phyloP scores from a whole-genome alignment of 345 rosid genomes.

The Pelargonium nanum region DNA sequence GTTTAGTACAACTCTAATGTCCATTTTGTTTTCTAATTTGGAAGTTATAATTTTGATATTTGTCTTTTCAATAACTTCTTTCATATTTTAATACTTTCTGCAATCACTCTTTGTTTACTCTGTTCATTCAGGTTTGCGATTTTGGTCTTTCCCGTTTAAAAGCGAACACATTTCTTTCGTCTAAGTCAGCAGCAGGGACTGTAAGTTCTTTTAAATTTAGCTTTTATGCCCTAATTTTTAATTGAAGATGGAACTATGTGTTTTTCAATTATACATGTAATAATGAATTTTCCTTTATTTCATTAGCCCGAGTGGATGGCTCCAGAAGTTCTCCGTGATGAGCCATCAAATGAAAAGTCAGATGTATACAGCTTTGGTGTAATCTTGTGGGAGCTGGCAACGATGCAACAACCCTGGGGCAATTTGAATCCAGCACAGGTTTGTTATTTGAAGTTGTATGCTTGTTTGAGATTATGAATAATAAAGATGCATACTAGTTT shows the following conservation, averaged over 20 bases:
- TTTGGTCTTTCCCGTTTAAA: conserved; percentile 96
- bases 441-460: conserved; percentile 12
- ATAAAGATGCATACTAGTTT: not conserved
- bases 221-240: no score
- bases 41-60: not conserved
- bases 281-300: conserved; percentile 6
- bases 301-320: conserved; percentile 99
- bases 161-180: conserved; percentile 89
- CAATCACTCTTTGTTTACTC: conserved; percentile 1
- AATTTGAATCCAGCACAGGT: conserved; percentile 97
- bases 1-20: not conserved
- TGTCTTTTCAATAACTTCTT: not conserved
- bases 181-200: conserved; percentile 99
- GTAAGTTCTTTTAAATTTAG: conserved; percentile 43
- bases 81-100: no score
- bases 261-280: no score
- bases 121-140: conserved; percentile 69
- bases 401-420: conserved; percentile 94
- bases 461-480: not conserved
- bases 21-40: not conserved
- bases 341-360: conserved; percentile 92
- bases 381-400: conserved; percentile 94
- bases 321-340: conserved; percentile 96
- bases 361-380: conserved; percentile 95
- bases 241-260: not conserved